These are phyloP conservation scores for Elaphomyces granulatus DNA, from an alignment of 495 filamentous ascomycete species.

Conservation along the genomic window DNA sequence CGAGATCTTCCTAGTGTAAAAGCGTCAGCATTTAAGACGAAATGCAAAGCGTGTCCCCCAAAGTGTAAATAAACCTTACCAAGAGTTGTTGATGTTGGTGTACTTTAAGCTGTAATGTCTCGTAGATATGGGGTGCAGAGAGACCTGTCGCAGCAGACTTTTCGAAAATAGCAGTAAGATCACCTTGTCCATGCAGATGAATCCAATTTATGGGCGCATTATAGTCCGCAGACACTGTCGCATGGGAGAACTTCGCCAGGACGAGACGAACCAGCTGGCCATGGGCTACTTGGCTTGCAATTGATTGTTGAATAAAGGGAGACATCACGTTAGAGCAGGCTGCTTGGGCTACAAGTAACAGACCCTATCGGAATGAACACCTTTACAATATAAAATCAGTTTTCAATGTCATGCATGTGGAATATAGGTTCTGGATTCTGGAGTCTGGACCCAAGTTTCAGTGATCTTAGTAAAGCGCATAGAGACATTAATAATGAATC, in stretches of 20 bases:
- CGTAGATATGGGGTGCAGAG: neutral
- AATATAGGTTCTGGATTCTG: too few species aligned
- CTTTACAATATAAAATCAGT: too few species aligned
- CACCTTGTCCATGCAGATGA: slow-evolving; percentile 23
- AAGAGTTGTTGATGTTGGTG: slow-evolving; percentile 14
- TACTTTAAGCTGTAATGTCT: slow-evolving; percentile 15
- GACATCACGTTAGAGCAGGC: too few species aligned
- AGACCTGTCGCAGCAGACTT: slow-evolving; percentile 1
- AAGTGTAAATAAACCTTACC: slow-evolving; percentile 11
- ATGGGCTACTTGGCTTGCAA: too few species aligned
- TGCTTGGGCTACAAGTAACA: too few species aligned
- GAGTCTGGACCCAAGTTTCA: too few species aligned
- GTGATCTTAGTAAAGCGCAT: too few species aligned
- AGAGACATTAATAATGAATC: too few species aligned
- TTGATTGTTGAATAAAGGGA: too few species aligned
- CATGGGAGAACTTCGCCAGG: slow-evolving; percentile 31
- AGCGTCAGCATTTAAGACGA: slow-evolving; percentile 5
- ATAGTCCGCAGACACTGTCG: slow-evolving; percentile 20
- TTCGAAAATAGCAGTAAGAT: slow-evolving; percentile 20
- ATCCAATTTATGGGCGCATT: slow-evolving; percentile 24
- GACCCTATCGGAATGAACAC: too few species aligned
- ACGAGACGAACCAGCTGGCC: slow-evolving; percentile 10
- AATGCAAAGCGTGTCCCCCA: neutral
- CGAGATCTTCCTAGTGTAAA: slow-evolving; percentile 22
- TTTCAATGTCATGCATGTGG: too few species aligned